Base-by-base conservation (phyloP, 2,329 filamentous ascomycete genomes). In the Nannizziopsis barbatae region DNA sequence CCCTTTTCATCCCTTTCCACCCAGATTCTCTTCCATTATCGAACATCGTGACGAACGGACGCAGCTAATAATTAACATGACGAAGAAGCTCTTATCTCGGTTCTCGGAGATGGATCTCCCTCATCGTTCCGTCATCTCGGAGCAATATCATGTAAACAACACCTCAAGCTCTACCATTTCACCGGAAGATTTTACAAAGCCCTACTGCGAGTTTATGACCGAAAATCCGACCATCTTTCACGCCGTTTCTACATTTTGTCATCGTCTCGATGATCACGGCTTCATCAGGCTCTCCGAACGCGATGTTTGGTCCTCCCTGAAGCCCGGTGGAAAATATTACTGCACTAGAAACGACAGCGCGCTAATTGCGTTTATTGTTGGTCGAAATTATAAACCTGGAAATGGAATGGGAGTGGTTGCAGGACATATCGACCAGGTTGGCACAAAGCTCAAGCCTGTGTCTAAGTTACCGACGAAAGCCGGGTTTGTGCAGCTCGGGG, bases 221-320 rank as follows among this genome's bases (percentile, higher is more conserved):
- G 76, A 84, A 53, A 95, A 95, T 62, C 92, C 92, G 0, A 96
- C 92, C 7, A 79, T 95, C 41, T 98, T 94, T 65, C 92, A 98
- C 61, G 80, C 86, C 1, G 88, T 95, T 22, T 77, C 80, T 50
- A 79, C 86, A 57, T 86, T 95, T 63, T 80, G 83, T 59, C 72
- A 75, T 50, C 81, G 88, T 59, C 75, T 95, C 42, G 72, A 76
- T 53, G 74, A 78, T 35, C 73, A 79, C 33, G 90, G 87, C 39
- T 98, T 85, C 67, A 76, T 74, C 52, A 81, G 80, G 68, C 80
- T 86, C 55, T 83, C 82, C 5, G 78, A 90, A 61, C 81, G 90
- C 42, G 81, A 89, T 53, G 72, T 76, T 51, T 98, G 92, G 92
- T 70, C 71, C 14, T 73, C 70, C 61, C 72, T 96, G 49, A 70